Evolutionary conservation across 768 basidiomycete genomes (phyloP), one percentile per base, ranked within the genome.

Genomic region (Suillus hirtellus): DNA sequence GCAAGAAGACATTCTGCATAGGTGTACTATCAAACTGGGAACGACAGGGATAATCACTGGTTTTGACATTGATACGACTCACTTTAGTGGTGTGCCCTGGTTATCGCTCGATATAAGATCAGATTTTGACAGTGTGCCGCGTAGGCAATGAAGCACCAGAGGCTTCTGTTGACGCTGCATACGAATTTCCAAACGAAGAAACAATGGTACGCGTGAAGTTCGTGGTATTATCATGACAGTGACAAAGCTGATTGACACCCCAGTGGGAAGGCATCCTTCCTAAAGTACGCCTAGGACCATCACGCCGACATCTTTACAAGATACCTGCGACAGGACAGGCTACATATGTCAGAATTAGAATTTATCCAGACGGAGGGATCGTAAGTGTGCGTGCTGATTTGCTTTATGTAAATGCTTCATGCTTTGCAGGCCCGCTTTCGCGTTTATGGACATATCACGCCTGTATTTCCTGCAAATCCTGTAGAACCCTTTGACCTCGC

Each of bases 341-440:
- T 62, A 96, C 89, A 65, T 91, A 90, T 75, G 88, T 99, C 64
- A 97, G 93, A 76, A 85, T 99, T 31, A 88, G 89, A 67, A 95
- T 96, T 86, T 94, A 95, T 77, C 97, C 97, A 5, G 97, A 99
- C 70, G 97, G 97, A 42, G 97, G 97, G 3, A 95, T 99, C 71
- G 95, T 95, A 71, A 79, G 58, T 31, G 59, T 4, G 24, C 3
- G 6, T 10, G 11, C 11, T 17, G 24, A 44, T n/a, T 52, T 31
- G 9, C 6, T 24, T 7, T 54, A 31, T 31, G 31, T 31, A 52
- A n/a, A 60, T 59, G 4, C 37, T 60, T 59, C 61, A 72, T 44
- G 50, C 10, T 52, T 54, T 27, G 37, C 46, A 96, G 94, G 95
- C 93, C 59, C 88, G 96, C 17, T 97, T 97, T 79, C 83, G 96